Evolutionary conservation across 129 eudicot genomes (phyloP).

Genomic region (Cynara cardunculus): DNA sequence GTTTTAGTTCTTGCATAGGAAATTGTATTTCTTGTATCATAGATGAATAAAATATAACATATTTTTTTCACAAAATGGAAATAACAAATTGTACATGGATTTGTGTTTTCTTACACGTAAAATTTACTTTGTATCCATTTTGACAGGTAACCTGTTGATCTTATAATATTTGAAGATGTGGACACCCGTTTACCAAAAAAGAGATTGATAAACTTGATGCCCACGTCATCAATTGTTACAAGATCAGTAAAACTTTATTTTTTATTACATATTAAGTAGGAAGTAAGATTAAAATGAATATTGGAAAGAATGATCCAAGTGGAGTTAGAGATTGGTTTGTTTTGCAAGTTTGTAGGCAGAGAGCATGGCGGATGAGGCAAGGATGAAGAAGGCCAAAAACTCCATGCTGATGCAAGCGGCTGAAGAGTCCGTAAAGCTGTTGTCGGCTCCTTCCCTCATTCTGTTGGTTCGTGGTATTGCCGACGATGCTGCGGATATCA

Average conservation of each 20-base stretch:
- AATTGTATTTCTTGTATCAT: constrained; percentile 25
- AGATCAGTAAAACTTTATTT: background rate
- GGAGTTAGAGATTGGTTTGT: constrained; percentile 46
- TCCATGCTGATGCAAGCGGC: constrained; percentile 88
- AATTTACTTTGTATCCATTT: background rate
- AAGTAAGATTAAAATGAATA: background rate
- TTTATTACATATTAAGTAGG: no score
- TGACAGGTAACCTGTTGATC: background rate
- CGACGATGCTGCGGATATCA: constrained; percentile 79
- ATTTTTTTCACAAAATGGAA: background rate
- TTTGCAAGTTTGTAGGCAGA: constrained; percentile 74
- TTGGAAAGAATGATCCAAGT: background rate
- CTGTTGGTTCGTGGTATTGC: constrained; percentile 75
- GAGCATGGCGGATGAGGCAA: constrained; percentile 61
- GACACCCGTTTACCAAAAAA: no score
- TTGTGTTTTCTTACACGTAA: background rate
- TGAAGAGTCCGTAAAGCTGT: constrained; percentile 76
- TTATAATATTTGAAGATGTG: no score
- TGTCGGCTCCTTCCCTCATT: constrained; percentile 68
- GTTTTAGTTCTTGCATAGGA: constrained; percentile 25
- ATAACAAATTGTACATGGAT: background rate
- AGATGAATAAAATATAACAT: constrained; percentile 8
- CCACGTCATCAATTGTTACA: no score
- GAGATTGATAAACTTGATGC: background rate
- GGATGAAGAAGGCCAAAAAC: constrained; percentile 66